Percentiles rank a stretch among this genome's conserved stretches.
phyloP scores from a whole-genome alignment of 305 asterid genomes.

The Ajuga reptans region DNA sequence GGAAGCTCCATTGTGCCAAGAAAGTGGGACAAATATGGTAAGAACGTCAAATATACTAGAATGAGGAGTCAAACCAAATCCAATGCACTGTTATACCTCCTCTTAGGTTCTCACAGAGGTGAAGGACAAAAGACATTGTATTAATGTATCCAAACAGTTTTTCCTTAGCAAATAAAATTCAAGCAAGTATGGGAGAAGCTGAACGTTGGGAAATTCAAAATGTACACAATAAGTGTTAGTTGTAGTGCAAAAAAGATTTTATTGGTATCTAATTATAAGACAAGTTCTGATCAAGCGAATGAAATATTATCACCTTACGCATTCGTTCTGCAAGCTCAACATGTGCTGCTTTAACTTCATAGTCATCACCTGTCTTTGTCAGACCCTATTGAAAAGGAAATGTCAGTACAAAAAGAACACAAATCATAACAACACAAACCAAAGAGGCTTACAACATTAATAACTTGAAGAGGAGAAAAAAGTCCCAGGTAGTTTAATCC shows the following conservation, averaged over 20 bases:
- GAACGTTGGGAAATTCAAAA: neutral
- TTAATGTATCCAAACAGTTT: neutral
- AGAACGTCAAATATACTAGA: neutral
- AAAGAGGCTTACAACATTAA: constrained; percentile 7
- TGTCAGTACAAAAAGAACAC: constrained; percentile 13
- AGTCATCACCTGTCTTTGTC: constrained; percentile 92
- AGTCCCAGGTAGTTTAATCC: neutral
- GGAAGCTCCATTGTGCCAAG: constrained; percentile 12
- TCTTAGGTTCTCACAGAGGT: neutral
- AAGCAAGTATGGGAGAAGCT: neutral
- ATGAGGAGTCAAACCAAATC: neutral
- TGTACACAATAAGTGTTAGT: neutral
- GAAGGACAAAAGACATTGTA: neutral
- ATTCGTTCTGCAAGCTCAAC: constrained; percentile 96
- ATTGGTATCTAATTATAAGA: neutral
- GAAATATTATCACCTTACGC: constrained; percentile 62
- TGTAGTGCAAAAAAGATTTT: constrained; percentile 8
- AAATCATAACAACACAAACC: constrained; percentile 4
- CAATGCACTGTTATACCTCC: constrained; percentile 5
- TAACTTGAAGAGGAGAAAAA: neutral
- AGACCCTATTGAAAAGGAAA: constrained; percentile 60
- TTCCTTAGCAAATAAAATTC: neutral
- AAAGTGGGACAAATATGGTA: neutral
- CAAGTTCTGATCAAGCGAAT: constrained; percentile 10
- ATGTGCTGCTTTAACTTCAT: constrained; percentile 97